Base-by-base conservation (phyloP, 352 stramenopile genomes). In the Blastocystis sp. region DNA sequence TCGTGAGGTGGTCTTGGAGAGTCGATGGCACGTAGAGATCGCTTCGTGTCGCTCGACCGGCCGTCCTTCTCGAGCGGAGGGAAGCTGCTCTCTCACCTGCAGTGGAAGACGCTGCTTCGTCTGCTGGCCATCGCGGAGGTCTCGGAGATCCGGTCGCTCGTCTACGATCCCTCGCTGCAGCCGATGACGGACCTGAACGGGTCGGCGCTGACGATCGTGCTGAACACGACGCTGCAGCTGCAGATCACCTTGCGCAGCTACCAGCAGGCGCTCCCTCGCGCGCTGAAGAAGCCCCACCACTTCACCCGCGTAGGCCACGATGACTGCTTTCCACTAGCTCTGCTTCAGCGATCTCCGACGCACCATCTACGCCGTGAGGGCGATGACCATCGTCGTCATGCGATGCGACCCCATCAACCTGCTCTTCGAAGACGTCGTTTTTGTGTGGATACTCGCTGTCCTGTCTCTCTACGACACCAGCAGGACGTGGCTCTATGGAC, bases 211-310 rank as follows among this genome's bases (percentile, higher is more conserved):
- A 30, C 50, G 24, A 18, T 68, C 37, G 2, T 85, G 18, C 34
- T 85, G 43, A 85, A 66, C 45, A 54, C 73, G 16, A 85, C 73
- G 45, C 30, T 85, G 34, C 73, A 85, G 55, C 34, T 85, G 34
- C 73, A 85, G 39, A n/a, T 85, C 37, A 55, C 47, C 0, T 18
- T 20, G 0, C 50, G 30, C 3, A 20, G 9, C 1, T 73, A 45
- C 24, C 30, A 26, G 39, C 11, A 13, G 18, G n/a, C 26, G 4
- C 30, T 55, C n/a, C 34, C 53, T 4, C 26, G 7, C 18, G 13
- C 43, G 26, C 2, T 47, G 53, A 66, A 73, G 8, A 30, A 73
- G 7, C 9, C 30, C 9, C 16, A 73, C 16, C 9, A 20, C 6
- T 73, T 50, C 26, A 45, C 26, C 2, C 41, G 16, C 1, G 50